Percentiles rank a stretch among this genome's conserved stretches.
phyloP scores from a whole-genome alignment of 148 eudicot genomes.

The Vaccinium darrowii region DNA sequence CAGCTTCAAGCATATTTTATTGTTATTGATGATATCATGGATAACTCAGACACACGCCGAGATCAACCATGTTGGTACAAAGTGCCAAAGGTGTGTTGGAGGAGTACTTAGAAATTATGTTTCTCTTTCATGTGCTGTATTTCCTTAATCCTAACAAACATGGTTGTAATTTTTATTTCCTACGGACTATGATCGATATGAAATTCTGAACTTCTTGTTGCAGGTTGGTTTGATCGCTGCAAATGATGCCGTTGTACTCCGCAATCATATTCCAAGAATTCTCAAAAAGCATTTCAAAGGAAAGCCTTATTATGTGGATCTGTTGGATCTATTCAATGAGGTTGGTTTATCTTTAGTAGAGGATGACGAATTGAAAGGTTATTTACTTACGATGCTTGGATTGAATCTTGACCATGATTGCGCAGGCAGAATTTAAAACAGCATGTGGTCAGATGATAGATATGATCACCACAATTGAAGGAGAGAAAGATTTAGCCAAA shows the following conservation, averaged over 20 bases:
- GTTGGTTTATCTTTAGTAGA: conserved; percentile 27
- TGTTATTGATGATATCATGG: conserved; percentile 93
- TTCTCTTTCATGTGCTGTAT: not conserved
- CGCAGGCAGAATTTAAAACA: conserved; percentile 91
- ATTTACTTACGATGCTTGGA: not conserved
- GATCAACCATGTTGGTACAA: conserved; percentile 93
- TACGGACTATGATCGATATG: not conserved
- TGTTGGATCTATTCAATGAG: conserved; percentile 94
- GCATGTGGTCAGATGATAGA: conserved; percentile 97
- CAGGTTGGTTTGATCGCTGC: conserved; percentile 96
- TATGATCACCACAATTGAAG: conserved; percentile 81
- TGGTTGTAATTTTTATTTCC: not conserved
- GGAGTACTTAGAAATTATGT: not conserved
- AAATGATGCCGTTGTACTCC: conserved; percentile 85
- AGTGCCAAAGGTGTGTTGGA: conserved; percentile 59
- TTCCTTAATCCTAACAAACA: not conserved
- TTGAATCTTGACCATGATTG: not conserved
- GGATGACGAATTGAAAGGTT: not conserved
- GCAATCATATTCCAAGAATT: conserved; percentile 85
- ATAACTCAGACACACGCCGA: conserved; percentile 76
- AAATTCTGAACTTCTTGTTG: not conserved
- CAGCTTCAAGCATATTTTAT: conserved; percentile 95
- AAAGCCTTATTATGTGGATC: conserved; percentile 82
- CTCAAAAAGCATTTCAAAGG: conserved; percentile 79
- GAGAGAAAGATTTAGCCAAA: conserved; percentile 86